Percentiles rank a stretch among this genome's conserved stretches.
Conservation (phyloP, 2,329 filamentous ascomycete genomes). For the Cladosporium sp. region DNA sequence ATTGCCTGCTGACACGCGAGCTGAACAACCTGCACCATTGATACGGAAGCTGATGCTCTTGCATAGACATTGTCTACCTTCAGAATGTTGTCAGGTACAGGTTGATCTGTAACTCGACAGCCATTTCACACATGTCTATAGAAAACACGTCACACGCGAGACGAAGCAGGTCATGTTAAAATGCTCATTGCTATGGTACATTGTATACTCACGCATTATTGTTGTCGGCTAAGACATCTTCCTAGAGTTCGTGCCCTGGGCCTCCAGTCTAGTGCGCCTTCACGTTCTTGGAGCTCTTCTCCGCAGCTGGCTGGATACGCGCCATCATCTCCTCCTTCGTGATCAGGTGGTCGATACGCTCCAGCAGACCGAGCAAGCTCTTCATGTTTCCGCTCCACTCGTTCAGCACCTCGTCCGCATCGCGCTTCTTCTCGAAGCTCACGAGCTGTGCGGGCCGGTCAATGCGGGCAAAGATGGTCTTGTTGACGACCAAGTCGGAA, state of each 20-base stretch:
- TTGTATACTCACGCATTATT: constrained; percentile 17
- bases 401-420: constrained; percentile 93
- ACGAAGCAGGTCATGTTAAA: not conserved
- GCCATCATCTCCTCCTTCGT: constrained; percentile 99
- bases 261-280: constrained; percentile 18
- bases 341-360: constrained; percentile 95
- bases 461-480: constrained; percentile 98
- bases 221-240: not conserved
- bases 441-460: constrained; percentile 90
- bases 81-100: no score
- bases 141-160: not conserved
- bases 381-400: constrained; percentile 99
- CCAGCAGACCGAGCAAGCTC: constrained; percentile 78
- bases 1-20: not conserved
- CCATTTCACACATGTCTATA: not conserved
- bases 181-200: constrained; percentile 19
- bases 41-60: not conserved
- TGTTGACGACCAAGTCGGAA: constrained; percentile 91
- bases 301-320: constrained; percentile 71
- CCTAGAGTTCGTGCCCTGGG: not conserved
- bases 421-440: constrained; percentile 90
- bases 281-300: constrained; percentile 41
- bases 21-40: not conserved
- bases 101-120: not conserved
- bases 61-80: not conserved